Evolutionary conservation across 805 yeast species (phyloP).

Genomic region (Tetrapisispora fleetii): DNA sequence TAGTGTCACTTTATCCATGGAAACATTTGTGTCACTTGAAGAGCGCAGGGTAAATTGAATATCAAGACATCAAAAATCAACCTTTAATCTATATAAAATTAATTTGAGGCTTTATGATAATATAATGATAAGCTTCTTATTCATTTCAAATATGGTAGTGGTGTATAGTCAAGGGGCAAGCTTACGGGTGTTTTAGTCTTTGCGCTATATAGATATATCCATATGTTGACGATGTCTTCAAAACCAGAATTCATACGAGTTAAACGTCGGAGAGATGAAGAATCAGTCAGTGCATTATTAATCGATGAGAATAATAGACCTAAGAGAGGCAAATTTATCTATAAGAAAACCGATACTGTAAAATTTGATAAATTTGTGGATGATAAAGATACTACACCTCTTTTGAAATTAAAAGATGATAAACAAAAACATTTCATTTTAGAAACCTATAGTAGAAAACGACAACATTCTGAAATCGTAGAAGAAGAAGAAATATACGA

Average conservation of each 20-base stretch:
- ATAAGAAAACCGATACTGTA: constrained; percentile 42
- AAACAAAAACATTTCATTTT: constrained; percentile 22
- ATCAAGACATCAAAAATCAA: no score
- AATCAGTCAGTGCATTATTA: constrained; percentile 70
- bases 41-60: no score
- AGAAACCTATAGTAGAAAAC: constrained; percentile 23
- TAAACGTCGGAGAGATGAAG: constrained; percentile 79
- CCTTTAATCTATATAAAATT: no score
- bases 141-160: no score
- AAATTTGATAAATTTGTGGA: constrained; percentile 22
- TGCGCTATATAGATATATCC: background rate
- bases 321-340: constrained; percentile 30
- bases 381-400: constrained; percentile 21
- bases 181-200: no score
- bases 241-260: constrained; percentile 65
- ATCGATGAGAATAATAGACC: constrained; percentile 21
- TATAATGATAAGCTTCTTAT: no score
- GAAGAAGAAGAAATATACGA: constrained; percentile 11
- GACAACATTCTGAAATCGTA: constrained; percentile 11
- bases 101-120: no score
- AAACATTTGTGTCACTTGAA: no score
- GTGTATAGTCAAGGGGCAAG: no score
- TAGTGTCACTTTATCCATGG: no score
- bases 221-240: background rate
- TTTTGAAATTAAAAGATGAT: constrained; percentile 18